Evolutionary conservation across 371 early-diverging fungal genomes (phyloP).

Genomic region (Fennellomyces sp.): DNA sequence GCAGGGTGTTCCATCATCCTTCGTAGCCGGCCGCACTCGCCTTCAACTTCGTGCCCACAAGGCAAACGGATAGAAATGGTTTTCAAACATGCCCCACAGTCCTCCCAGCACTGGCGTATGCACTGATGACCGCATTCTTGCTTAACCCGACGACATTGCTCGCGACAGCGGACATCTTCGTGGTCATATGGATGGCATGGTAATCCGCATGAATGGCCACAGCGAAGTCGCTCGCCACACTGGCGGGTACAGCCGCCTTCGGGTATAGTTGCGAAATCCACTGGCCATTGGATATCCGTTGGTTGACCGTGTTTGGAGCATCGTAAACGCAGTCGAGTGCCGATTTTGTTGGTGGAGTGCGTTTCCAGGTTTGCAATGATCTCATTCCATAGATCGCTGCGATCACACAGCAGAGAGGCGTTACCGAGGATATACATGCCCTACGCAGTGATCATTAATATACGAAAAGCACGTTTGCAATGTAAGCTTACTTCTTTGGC

Average conservation of each 20-base stretch:
- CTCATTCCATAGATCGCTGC: constrained; percentile 65
- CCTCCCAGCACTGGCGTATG: constrained; percentile 43
- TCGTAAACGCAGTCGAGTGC: constrained; percentile 43
- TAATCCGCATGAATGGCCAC: constrained; percentile 48
- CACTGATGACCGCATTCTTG: constrained; percentile 42
- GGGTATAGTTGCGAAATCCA: constrained; percentile 50
- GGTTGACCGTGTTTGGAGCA: constrained; percentile 42
- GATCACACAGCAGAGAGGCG: constrained; percentile 49
- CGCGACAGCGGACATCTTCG: constrained; percentile 38
- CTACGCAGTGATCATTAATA: constrained; percentile 17
- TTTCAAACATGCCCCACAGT: constrained; percentile 43
- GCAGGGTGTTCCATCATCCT: constrained; percentile 10
- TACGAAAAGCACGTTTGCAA: too few relatives aligned
- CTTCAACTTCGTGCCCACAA: constrained; percentile 38
- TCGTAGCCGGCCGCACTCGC: constrained; percentile 25
- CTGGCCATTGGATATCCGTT: constrained; percentile 51
- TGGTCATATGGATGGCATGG: constrained; percentile 58
- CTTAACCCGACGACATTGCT: constrained; percentile 35
- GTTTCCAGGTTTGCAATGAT: constrained; percentile 45
- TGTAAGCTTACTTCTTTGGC: constrained; percentile 63
- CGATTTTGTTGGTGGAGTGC: constrained; percentile 29
- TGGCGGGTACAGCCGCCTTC: constrained; percentile 55
- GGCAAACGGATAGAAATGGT: constrained; percentile 19
- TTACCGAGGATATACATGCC: constrained; percentile 80
- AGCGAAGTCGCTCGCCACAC: constrained; percentile 41